phyloP scores from a whole-genome alignment of 352 stramenopile genomes.

The Phytophthora europaea region DNA sequence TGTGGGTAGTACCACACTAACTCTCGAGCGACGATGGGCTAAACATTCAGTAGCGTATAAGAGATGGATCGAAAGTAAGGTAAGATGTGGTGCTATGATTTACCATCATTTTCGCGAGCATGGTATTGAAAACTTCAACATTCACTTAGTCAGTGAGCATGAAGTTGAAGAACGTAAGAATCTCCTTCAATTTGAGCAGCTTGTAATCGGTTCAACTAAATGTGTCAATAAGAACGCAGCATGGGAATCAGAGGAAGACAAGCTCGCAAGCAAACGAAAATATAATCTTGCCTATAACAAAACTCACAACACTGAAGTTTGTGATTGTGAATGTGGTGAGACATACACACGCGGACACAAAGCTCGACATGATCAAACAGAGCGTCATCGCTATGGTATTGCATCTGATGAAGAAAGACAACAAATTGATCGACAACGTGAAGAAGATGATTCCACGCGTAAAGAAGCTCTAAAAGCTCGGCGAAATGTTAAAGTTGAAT shows the following conservation, averaged over 20 bases:
- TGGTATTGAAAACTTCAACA: slow-evolving; percentile 17
- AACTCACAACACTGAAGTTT: too few relatives aligned
- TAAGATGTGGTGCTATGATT: slow-evolving; percentile 3
- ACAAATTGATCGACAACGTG: neutral
- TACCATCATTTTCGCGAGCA: slow-evolving; percentile 21
- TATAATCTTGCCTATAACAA: too few relatives aligned
- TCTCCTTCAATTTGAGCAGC: slow-evolving; percentile 19
- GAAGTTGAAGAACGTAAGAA: slow-evolving; percentile 22
- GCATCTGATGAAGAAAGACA: too few relatives aligned
- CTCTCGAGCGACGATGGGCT: neutral
- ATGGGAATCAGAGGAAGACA: too few relatives aligned
- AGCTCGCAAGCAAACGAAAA: too few relatives aligned
- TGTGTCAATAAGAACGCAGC: slow-evolving; percentile 28
- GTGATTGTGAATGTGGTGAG: too few relatives aligned
- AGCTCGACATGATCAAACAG: too few relatives aligned
- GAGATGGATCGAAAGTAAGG: slow-evolving; percentile 5
- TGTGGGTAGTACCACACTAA: slow-evolving; percentile 6
- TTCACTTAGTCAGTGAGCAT: slow-evolving; percentile 24
- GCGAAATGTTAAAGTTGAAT: slow-evolving; percentile 5
- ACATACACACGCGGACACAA: too few relatives aligned
- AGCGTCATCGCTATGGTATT: too few relatives aligned
- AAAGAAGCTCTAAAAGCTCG: slow-evolving; percentile 5
- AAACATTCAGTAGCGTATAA: neutral
- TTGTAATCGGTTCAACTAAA: slow-evolving; percentile 20
- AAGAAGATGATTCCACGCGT: neutral